Evolutionary conservation across 2,329 filamentous ascomycete genomes (phyloP).

Genomic region (Fusarium longipes): DNA sequence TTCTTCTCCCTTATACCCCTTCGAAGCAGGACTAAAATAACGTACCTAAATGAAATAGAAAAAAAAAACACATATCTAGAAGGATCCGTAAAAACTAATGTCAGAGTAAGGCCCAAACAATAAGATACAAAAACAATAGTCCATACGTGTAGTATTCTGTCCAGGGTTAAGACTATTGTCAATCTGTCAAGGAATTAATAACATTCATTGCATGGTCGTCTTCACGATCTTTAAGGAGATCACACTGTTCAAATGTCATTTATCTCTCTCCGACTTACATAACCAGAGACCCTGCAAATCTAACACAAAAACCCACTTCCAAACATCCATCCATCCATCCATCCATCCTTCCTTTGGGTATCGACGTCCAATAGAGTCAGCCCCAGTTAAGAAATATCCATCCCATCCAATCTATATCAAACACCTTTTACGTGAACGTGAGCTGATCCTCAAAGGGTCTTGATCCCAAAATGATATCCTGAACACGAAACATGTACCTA

Average conservation of each 20-base stretch:
- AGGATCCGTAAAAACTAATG: too few relatives aligned
- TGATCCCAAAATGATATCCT: not conserved
- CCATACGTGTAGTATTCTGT: too few relatives aligned
- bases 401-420: not conserved
- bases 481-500: not conserved
- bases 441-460: not conserved
- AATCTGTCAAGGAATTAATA: too few relatives aligned
- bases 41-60: too few relatives aligned
- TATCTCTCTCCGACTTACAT: not conserved
- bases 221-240: not conserved
- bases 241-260: not conserved
- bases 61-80: too few relatives aligned
- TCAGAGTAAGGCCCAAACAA: too few relatives aligned
- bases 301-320: not conserved
- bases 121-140: too few relatives aligned
- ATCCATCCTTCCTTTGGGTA: too few relatives aligned
- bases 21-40: too few relatives aligned
- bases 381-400: not conserved
- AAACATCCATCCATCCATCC: too few relatives aligned
- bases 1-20: too few relatives aligned
- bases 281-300: not conserved
- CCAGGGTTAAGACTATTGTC: not conserved
- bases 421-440: not conserved
- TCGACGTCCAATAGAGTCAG: not conserved
- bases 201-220: not conserved